Evolutionary conservation across 1,284 basidiomycete species (phyloP), one percentile per base, ranked within the genome.

Genomic region (Heliocybe sulcata): DNA sequence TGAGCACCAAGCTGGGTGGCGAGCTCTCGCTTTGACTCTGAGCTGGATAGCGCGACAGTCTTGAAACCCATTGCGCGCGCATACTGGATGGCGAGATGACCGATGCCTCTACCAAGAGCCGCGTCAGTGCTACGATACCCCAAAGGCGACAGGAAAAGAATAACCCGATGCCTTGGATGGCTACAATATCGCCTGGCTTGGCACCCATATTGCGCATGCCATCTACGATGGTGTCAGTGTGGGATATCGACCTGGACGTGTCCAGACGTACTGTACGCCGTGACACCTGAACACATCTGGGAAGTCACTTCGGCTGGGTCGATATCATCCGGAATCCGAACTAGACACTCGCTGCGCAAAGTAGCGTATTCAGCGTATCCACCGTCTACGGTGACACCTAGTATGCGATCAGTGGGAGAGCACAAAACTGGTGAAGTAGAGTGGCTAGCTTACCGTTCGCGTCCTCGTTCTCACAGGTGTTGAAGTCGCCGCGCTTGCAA

Each of bases 271-370:
- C 63, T 71, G 61, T 63, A 66, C 2, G 56, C 55, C 2, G 65
- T 65, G 4, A 62, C 56, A 33, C 73, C 73, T 10, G 72, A 69
- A 56, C 70, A 77, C 55, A 74, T 61, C 2, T 75, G 59, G 14
- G 74, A 73, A 4, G 71, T 73, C 20, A 66, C 64, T 55, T 73
- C 64, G 16, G 66, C 69, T 1, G 70, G 67, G 27, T 70, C 67
- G 19, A 68, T 61, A 31, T 64, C 68, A 26, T 57, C 60, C 6
- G 69, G 73, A 38, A n/a, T n/a, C n/a, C n/a, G 70, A 22, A 58
- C 64, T 29, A 72, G 58, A n/a, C n/a, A n/a, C n/a, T 74, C 68
- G 16, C 66, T 59, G 6, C 67, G 56, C n/a, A 70, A 61, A 2
- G 65, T 65, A 3, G 58, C 66, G 58, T 72, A 71, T 58, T 72